A percentile compares a stretch with the other conserved stretches of the same genome.
Evolutionary conservation across 2,329 filamentous ascomycete species (phyloP).

Genomic region (Davidsoniella eucalypti): DNA sequence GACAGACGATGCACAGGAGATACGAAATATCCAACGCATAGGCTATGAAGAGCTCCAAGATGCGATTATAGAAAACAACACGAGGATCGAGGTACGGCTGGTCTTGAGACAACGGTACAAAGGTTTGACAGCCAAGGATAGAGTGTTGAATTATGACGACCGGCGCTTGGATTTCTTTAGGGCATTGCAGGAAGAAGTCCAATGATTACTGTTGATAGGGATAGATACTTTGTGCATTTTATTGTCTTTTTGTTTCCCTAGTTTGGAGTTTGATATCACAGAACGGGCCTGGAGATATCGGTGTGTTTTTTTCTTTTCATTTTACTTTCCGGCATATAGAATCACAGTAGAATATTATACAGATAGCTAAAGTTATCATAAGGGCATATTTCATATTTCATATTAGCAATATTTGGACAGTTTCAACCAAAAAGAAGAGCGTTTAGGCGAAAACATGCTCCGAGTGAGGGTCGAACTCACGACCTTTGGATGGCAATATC

Average conservation of each 20-base stretch:
- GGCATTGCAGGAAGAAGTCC: conserved; percentile 22
- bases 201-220: no score
- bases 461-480: conserved; percentile 14
- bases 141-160: not conserved
- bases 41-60: not conserved
- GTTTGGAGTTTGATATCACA: no score
- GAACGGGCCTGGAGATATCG: no score
- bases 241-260: no score
- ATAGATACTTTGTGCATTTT: no score
- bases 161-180: conserved; percentile 1
- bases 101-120: not conserved
- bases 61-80: not conserved
- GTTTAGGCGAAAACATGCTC: conserved; percentile 3
- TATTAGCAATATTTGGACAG: no score
- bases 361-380: no score
- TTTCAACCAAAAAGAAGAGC: no score
- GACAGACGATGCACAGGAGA: not conserved
- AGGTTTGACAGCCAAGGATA: not conserved
- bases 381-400: not conserved
- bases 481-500: conserved; percentile 13
- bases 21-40: not conserved
- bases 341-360: no score
- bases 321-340: no score
- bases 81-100: not conserved
- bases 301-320: no score